Percentiles rank a stretch among this genome's conserved stretches.
phyloP scores from a whole-genome alignment of 2,329 filamentous ascomycete genomes.

The Drechslerella dactyloides region DNA sequence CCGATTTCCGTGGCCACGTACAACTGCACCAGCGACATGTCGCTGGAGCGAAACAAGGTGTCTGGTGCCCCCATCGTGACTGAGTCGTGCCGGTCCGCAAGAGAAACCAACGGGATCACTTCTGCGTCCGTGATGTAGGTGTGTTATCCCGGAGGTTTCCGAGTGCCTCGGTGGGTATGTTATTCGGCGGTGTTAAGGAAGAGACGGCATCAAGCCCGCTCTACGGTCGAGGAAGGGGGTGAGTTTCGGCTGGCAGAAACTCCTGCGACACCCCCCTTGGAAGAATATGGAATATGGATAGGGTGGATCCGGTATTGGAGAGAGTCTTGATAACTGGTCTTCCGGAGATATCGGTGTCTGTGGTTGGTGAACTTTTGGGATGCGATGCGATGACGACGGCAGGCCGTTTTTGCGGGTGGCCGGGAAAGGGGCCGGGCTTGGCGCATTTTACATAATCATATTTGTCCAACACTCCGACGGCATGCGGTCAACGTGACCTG shows the following conservation, averaged over 20 bases:
- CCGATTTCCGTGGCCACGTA: constrained; percentile 99
- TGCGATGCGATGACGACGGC: constrained; percentile 37
- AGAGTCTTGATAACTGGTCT: background rate
- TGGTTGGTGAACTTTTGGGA: constrained; percentile 14
- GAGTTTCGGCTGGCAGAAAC: background rate
- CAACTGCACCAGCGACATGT: constrained; percentile 99
- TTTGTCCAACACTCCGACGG: background rate
- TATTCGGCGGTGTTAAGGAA: background rate
- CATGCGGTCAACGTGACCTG: too few relatives aligned
- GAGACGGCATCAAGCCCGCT: constrained; percentile 11
- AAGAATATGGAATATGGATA: background rate
- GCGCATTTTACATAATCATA: background rate
- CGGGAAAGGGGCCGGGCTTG: constrained; percentile 21
- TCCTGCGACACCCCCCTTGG: background rate
- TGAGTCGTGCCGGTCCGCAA: constrained; percentile 31
- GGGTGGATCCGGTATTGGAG: too few relatives aligned
- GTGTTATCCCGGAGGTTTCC: constrained; percentile 35
- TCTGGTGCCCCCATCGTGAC: constrained; percentile 73
- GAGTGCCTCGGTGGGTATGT: background rate
- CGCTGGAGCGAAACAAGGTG: constrained; percentile 98
- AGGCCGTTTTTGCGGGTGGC: constrained; percentile 9
- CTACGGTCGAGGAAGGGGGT: background rate
- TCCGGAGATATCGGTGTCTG: constrained; percentile 3
- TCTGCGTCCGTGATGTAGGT: constrained; percentile 43
- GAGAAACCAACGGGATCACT: constrained; percentile 40